Evolutionary conservation across 371 early-diverging fungal genomes (phyloP).

Genomic region (Mortierella sp.): DNA sequence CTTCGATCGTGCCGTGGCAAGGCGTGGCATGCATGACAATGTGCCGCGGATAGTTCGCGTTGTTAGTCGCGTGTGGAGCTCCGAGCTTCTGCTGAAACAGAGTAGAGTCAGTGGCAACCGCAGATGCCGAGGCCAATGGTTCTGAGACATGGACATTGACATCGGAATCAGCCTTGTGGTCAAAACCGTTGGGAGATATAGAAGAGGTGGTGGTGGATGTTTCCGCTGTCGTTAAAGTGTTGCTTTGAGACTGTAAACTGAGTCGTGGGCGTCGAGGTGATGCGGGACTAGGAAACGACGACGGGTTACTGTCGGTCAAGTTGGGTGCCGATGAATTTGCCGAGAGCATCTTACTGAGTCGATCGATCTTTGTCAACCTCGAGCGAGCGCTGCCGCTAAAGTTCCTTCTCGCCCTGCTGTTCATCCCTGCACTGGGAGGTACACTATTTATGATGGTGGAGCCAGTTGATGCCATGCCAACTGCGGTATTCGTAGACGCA

Average conservation of each 20-base stretch:
- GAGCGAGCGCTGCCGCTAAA: conserved; percentile 47
- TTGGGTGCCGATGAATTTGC: conserved; percentile 18
- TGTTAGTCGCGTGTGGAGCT: conserved; percentile 1
- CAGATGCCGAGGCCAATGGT: too few relatives aligned
- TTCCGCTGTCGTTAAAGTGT: conserved; percentile 7
- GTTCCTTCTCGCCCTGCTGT: conserved; percentile 36
- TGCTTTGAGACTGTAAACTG: conserved; percentile 25
- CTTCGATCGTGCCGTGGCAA: conserved; percentile 21
- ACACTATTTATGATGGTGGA: conserved; percentile 9
- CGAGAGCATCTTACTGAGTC: conserved; percentile 30
- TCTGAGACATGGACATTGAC: too few relatives aligned
- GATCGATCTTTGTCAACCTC: conserved; percentile 37
- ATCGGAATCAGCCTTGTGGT: too few relatives aligned
- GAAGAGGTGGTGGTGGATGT: background rate
- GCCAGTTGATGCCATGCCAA: background rate
- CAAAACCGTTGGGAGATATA: background rate
- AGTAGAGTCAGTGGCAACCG: too few relatives aligned
- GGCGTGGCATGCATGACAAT: conserved; percentile 31
- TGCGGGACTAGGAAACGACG: conserved; percentile 7
- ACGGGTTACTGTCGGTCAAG: conserved; percentile 1
- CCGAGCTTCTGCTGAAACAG: too few relatives aligned
- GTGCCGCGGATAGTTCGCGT: conserved; percentile 28
- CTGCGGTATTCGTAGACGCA: conserved; percentile 14
- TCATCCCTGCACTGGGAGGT: conserved; percentile 24
- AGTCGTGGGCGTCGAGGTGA: conserved; percentile 28